Conservation (phyloP, 2,329 filamentous ascomycete genomes). For the Paraphoma sp. region DNA sequence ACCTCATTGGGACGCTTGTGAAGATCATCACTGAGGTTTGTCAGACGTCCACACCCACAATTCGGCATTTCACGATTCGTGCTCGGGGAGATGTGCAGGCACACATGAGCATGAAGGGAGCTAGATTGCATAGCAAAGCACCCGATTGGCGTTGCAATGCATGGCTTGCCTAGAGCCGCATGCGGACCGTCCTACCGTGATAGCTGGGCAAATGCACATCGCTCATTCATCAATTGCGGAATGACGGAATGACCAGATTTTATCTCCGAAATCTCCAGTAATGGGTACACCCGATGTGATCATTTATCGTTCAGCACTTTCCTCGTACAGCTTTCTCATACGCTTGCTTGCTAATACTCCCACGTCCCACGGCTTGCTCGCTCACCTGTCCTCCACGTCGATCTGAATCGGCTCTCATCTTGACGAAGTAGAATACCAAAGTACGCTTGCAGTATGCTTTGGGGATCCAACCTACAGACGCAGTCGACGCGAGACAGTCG, state of each 20-base stretch:
- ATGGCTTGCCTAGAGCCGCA: neutral
- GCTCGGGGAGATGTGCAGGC: neutral
- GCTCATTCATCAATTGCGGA: conserved; percentile 11
- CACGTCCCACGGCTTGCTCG: too few species aligned
- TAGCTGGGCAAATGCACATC: conserved; percentile 2
- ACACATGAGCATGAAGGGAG: neutral
- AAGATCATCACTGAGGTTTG: neutral
- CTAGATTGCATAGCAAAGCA: neutral
- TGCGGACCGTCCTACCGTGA: neutral
- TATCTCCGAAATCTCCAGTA: conserved; percentile 21
- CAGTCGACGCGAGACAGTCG: conserved; percentile 28
- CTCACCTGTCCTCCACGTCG: neutral
- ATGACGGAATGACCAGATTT: conserved; percentile 18
- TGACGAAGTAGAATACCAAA: neutral
- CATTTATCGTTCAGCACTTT: neutral
- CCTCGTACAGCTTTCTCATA: neutral
- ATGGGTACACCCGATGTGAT: neutral
- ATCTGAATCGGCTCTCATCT: neutral
- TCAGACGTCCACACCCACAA: neutral
- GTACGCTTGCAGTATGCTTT: conserved; percentile 21
- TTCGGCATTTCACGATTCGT: neutral
- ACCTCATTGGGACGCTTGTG: neutral
- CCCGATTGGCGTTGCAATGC: neutral
- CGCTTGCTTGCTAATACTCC: neutral
- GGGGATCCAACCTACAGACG: conserved; percentile 24